These are phyloP conservation scores for Radiomyces spectabilis DNA, from an alignment of 192 early-diverging fungal species.

Conservation along the genomic window DNA sequence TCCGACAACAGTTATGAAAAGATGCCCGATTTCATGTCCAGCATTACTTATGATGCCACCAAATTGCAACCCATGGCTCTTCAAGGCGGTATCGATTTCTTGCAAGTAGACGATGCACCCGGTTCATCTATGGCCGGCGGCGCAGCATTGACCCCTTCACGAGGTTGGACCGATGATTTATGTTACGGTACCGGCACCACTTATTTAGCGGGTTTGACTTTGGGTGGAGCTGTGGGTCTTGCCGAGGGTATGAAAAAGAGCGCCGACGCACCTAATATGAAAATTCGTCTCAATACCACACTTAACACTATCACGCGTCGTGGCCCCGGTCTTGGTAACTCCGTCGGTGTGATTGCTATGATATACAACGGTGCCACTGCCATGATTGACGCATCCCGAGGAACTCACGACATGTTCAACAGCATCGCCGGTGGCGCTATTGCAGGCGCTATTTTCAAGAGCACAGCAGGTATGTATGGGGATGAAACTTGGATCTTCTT, in stretches of 20 bases:
- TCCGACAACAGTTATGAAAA: constrained; percentile 29
- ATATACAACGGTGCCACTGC: constrained; percentile 73
- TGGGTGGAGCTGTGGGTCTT: constrained; percentile 71
- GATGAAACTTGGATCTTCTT: background rate
- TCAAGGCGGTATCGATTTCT: constrained; percentile 51
- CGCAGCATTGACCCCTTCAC: constrained; percentile 53
- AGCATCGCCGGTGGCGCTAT: constrained; percentile 65
- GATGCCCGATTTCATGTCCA: constrained; percentile 41
- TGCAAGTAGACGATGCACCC: constrained; percentile 35
- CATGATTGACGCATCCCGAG: constrained; percentile 53
- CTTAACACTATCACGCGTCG: constrained; percentile 78
- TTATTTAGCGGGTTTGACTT: constrained; percentile 64
- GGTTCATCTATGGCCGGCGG: constrained; percentile 23
- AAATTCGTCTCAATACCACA: constrained; percentile 73
- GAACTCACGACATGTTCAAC: constrained; percentile 57
- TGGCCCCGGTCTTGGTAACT: constrained; percentile 80
- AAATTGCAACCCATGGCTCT: constrained; percentile 42
- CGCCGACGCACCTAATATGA: constrained; percentile 51
- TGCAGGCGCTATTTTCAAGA: constrained; percentile 74
- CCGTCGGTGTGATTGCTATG: constrained; percentile 74
- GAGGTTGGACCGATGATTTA: constrained; percentile 74
- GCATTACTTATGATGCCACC: constrained; percentile 31
- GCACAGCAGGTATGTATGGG: constrained; percentile 52
- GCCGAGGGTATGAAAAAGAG: constrained; percentile 63
- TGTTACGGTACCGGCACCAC: constrained; percentile 79